phyloP scores from a whole-genome alignment of 257 asterid species.

The Solanum chmielewskii region DNA sequence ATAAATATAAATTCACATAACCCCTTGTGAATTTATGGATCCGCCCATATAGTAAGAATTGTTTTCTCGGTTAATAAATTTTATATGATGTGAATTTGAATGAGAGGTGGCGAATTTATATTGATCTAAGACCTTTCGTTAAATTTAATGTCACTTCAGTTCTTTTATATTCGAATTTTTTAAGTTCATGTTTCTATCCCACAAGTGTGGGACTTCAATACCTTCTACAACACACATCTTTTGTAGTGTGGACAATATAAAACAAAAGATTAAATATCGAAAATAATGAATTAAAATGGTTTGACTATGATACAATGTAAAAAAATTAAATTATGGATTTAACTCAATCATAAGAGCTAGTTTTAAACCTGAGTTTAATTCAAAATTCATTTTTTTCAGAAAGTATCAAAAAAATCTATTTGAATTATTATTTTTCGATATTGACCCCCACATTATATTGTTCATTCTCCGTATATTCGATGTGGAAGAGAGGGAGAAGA shows the following conservation, averaged over 20 bases:
- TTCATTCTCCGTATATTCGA: not conserved
- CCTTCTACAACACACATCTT: not conserved
- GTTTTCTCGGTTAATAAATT: too few relatives aligned
- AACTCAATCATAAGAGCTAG: not conserved
- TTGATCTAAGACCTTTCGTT: not conserved
- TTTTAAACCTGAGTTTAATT: too few relatives aligned
- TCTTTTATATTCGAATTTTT: not conserved
- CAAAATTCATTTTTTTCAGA: not conserved
- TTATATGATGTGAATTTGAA: not conserved
- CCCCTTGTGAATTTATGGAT: too few relatives aligned
- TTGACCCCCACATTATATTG: not conserved
- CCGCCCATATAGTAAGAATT: too few relatives aligned
- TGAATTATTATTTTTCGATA: not conserved
- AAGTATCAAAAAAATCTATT: not conserved
- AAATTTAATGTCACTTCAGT: not conserved
- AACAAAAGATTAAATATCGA: not conserved
- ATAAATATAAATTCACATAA: too few relatives aligned
- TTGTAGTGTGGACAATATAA: not conserved
- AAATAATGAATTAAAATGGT: not conserved
- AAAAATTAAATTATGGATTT: not conserved
- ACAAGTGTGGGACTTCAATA: not conserved
- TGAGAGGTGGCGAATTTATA: too few relatives aligned
- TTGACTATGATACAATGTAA: not conserved
- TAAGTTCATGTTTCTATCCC: not conserved
- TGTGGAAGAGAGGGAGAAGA: not conserved